A percentile compares a stretch with the other conserved stretches of the same genome.
phyloP scores from a whole-genome alignment of 148 eudicot genomes.

The Rheum nobile region DNA sequence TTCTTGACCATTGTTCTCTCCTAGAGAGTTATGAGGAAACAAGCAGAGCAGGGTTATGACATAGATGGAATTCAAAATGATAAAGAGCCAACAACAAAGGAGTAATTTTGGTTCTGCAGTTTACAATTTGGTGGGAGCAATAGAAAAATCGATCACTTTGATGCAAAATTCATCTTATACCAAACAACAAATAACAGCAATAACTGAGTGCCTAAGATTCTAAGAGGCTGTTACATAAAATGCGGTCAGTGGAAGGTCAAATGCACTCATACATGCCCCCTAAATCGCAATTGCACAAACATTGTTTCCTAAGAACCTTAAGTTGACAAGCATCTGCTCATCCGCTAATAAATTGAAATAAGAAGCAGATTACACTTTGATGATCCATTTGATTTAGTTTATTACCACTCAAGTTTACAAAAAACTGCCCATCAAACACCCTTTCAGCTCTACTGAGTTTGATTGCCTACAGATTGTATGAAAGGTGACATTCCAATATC shows the following conservation, averaged over 20 bases:
- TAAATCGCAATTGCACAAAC: not conserved
- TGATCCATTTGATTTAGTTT: not conserved
- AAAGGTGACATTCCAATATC: not conserved
- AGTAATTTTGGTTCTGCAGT: not conserved
- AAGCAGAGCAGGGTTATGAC: not conserved
- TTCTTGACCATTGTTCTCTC: not conserved
- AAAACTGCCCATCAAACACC: not conserved
- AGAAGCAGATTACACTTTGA: not conserved
- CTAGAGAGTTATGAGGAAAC: not conserved
- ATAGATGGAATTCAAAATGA: not conserved
- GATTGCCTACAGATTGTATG: not conserved
- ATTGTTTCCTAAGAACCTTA: not conserved
- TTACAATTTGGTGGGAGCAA: not conserved
- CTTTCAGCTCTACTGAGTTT: not conserved
- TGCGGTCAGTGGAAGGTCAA: not conserved
- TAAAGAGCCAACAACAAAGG: not conserved
- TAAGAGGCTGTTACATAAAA: not conserved
- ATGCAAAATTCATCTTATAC: not conserved
- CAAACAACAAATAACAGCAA: not conserved
- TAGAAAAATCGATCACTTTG: not conserved
- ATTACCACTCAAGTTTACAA: too few relatives aligned
- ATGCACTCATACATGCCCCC: constrained; percentile 1
- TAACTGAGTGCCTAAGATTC: too few relatives aligned
- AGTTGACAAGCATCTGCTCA: not conserved
- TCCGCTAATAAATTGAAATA: not conserved